These are phyloP conservation scores for Cokeromyces recurvatus DNA, from an alignment of 371 early-diverging fungal genomes.

Conservation along the genomic window DNA sequence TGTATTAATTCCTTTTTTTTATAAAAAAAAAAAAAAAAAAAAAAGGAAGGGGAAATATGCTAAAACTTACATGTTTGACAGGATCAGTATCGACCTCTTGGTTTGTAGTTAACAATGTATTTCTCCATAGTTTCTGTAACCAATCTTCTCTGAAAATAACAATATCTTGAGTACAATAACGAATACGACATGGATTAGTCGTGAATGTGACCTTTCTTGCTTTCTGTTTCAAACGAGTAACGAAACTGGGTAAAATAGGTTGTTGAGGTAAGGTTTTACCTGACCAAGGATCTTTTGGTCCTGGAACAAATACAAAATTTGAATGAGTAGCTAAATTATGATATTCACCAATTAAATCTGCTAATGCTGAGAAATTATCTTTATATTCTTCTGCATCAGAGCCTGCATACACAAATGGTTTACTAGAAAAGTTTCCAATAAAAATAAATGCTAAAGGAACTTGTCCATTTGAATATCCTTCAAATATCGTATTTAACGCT, in stretches of 20 bases:
- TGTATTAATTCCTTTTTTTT: not conserved
- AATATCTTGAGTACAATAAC: slow-evolving; percentile 83
- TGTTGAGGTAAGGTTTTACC: slow-evolving; percentile 69
- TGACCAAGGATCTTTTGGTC: slow-evolving; percentile 81
- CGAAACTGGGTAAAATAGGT: slow-evolving; percentile 70
- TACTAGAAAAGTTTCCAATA: slow-evolving; percentile 82
- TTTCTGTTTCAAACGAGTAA: slow-evolving; percentile 50
- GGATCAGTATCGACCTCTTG: slow-evolving; percentile 44
- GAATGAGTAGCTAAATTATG: slow-evolving; percentile 59
- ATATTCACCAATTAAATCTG: slow-evolving; percentile 71
- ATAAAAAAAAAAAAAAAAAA: not conserved
- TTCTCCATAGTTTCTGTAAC: slow-evolving; percentile 69
- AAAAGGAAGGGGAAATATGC: too few species aligned
- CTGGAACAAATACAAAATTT: slow-evolving; percentile 88
- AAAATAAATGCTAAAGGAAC: slow-evolving; percentile 82
- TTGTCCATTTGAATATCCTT: slow-evolving; percentile 56
- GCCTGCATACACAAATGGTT: slow-evolving; percentile 58
- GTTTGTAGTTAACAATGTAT: slow-evolving; percentile 62
- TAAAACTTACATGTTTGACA: slow-evolving; percentile 57
- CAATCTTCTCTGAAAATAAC: slow-evolving; percentile 85
- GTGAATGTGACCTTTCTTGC: slow-evolving; percentile 62
- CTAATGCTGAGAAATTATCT: slow-evolving; percentile 63
- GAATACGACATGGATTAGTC: slow-evolving; percentile 84
- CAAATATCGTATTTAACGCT: slow-evolving; percentile 63
- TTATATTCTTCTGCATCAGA: slow-evolving; percentile 45